phyloP scores from a whole-genome alignment of 257 asterid genomes.

The Rhazya stricta region DNA sequence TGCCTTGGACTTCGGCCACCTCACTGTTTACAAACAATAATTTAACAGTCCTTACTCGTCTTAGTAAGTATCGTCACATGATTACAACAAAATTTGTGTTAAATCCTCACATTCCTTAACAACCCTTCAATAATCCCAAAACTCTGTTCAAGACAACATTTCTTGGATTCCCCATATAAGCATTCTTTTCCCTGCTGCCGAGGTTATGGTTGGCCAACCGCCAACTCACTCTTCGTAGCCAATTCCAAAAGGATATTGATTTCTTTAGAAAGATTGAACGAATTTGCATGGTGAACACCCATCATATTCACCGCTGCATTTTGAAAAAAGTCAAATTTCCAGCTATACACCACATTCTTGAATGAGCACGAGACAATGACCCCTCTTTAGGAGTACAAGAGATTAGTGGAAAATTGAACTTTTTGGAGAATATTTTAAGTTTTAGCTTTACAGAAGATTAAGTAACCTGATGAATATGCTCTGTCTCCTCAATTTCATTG shows the following conservation, averaged over 20 bases:
- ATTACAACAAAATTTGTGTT: slow-evolving; percentile 2
- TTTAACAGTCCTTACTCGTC: slow-evolving; percentile 8
- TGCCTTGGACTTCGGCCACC: slow-evolving; percentile 11
- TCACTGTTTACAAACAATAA: slow-evolving; percentile 4
- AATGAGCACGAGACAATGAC: slow-evolving; percentile 1
- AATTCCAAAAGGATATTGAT: slow-evolving; percentile 2
- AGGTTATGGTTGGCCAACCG: slow-evolving; percentile 7
- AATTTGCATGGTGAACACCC: background rate
- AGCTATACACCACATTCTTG: slow-evolving; percentile 1
- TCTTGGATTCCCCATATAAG: background rate
- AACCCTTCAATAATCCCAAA: slow-evolving; percentile 9
- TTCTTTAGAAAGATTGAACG: background rate
- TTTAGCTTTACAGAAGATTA: background rate
- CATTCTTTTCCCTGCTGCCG: slow-evolving; percentile 1
- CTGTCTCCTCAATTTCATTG: background rate
- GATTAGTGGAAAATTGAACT: slow-evolving; percentile 8
- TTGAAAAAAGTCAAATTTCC: background rate
- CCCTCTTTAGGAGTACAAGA: background rate
- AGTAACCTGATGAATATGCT: slow-evolving; percentile 16
- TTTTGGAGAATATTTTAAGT: background rate
- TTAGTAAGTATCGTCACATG: slow-evolving; percentile 12
- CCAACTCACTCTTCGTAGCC: background rate
- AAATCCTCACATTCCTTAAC: background rate
- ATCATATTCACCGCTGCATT: background rate
- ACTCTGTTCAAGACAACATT: background rate